Percentiles rank a stretch among this genome's conserved stretches.
These are phyloP conservation scores for Jatropha podagrica DNA, from an alignment of 441 rosid species.

Conservation along the genomic window DNA sequence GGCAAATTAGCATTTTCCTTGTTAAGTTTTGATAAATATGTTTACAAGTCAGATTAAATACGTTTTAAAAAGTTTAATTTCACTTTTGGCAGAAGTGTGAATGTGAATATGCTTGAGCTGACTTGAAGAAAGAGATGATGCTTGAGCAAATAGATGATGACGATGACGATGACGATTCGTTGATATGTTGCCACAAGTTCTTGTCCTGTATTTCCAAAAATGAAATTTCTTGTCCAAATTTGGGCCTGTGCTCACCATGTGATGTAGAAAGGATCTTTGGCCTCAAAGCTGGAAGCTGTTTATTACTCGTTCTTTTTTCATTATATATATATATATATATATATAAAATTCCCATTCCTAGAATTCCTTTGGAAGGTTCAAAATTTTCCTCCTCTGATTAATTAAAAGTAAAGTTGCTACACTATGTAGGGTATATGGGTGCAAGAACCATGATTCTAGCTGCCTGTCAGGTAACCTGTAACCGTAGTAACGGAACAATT, in stretches of 20 bases:
- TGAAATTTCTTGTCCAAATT: slow-evolving; percentile 7
- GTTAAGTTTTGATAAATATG: background rate
- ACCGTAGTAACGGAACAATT: background rate
- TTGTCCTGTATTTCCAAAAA: background rate
- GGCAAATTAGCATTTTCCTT: slow-evolving; percentile 22
- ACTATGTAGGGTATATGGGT: background rate
- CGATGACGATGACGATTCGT: background rate
- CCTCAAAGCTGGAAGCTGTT: background rate
- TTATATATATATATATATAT: background rate
- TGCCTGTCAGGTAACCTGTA: background rate
- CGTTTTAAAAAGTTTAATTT: background rate
- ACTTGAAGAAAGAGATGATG: slow-evolving; percentile 28
- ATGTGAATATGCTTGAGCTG: slow-evolving; percentile 27
- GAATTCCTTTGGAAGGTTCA: background rate
- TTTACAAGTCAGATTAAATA: background rate
- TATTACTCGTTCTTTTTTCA: background rate
- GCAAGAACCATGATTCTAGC: background rate
- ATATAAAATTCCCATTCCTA: background rate
- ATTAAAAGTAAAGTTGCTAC: too few relatives aligned
- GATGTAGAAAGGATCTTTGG: slow-evolving; percentile 9
- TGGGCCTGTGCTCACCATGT: background rate
- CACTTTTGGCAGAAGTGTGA: slow-evolving; percentile 18
- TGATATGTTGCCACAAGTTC: background rate
- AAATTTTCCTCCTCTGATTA: too few relatives aligned
- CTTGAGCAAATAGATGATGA: slow-evolving; percentile 19